phyloP scores from a whole-genome alignment of 768 basidiomycete species.

The Ephemerocybe angulata region DNA sequence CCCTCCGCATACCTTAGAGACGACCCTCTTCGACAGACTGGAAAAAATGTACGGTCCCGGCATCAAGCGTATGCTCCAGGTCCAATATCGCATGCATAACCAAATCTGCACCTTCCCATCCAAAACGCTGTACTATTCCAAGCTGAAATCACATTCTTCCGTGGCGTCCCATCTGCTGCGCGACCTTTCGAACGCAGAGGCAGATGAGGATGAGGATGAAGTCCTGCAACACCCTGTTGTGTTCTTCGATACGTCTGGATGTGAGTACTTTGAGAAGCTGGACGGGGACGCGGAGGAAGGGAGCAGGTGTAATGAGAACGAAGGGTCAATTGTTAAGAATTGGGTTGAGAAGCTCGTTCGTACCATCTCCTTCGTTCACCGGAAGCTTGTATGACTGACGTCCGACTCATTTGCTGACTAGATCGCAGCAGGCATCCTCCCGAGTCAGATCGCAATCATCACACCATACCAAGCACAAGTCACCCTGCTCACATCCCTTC shows the following conservation, averaged over 20 bases:
- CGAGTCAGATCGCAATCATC: constrained; percentile 80
- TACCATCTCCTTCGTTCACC: not conserved
- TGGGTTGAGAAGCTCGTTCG: constrained; percentile 79
- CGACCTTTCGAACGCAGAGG: constrained; percentile 57
- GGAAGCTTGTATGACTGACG: not conserved
- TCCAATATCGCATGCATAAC: constrained; percentile 93
- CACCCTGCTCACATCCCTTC: constrained; percentile 69
- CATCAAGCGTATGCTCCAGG: constrained; percentile 82
- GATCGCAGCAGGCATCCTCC: constrained; percentile 57
- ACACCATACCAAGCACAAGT: constrained; percentile 98
- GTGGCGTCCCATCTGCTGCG: constrained; percentile 71
- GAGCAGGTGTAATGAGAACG: constrained; percentile 92
- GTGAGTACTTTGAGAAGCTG: constrained; percentile 85
- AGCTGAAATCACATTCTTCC: constrained; percentile 64
- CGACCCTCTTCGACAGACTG: constrained; percentile 88
- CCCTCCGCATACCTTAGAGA: constrained; percentile 72
- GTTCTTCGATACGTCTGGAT: constrained; percentile 93
- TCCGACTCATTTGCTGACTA: constrained; percentile 21
- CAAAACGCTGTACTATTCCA: constrained; percentile 69
- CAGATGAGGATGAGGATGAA: constrained; percentile 71
- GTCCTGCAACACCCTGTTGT: constrained; percentile 73
- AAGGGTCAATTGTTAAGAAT: constrained; percentile 76
- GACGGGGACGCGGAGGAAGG: constrained; percentile 85
- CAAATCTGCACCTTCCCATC: constrained; percentile 87
- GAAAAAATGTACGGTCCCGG: constrained; percentile 81